A percentile compares a stretch with the other conserved stretches of the same genome.
Conservation (phyloP, 2,329 filamentous ascomycete genomes). For the Fusarium albosuccineum region DNA sequence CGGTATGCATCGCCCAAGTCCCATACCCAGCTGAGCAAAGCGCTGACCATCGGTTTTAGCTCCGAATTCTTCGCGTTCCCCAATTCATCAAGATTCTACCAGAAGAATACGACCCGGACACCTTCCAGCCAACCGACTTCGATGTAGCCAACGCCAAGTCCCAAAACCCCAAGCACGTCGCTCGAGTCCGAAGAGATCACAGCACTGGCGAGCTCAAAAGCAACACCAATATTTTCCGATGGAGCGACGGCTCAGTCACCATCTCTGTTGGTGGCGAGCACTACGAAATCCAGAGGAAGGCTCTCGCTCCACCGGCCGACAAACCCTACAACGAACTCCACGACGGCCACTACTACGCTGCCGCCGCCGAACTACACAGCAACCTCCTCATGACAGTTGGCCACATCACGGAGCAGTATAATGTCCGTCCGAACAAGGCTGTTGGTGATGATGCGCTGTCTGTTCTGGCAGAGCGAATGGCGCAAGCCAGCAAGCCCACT, state of each 20-base stretch:
- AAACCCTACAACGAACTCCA: conserved; percentile 75
- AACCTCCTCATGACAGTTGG: conserved; percentile 79
- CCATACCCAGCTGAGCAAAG: neutral
- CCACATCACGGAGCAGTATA: conserved; percentile 80
- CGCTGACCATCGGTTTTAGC: conserved; percentile 56
- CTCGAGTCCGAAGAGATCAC: conserved; percentile 77
- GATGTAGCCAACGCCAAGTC: conserved; percentile 67
- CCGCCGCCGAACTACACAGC: conserved; percentile 76
- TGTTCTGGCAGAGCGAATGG: conserved; percentile 75
- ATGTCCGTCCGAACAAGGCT: conserved; percentile 74
- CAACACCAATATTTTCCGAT: conserved; percentile 80
- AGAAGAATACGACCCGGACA: conserved; percentile 73
- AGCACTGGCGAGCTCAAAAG: conserved; percentile 77
- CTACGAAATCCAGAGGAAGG: conserved; percentile 79
- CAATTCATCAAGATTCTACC: conserved; percentile 79
- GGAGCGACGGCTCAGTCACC: conserved; percentile 84
- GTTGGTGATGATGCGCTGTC: conserved; percentile 79
- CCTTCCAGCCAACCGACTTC: conserved; percentile 71
- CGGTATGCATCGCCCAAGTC: conserved; percentile 61
- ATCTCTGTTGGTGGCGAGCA: conserved; percentile 81
- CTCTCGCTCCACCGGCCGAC: conserved; percentile 71
- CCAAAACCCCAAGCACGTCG: conserved; percentile 71
- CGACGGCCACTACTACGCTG: conserved; percentile 82
- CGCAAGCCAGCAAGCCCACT: conserved; percentile 70
- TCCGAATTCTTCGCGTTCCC: conserved; percentile 78